Evolutionary conservation across 2,329 filamentous ascomycete species (phyloP), one percentile per base, ranked within the genome.

Genomic region (Sarocladiaceae sp.): DNA sequence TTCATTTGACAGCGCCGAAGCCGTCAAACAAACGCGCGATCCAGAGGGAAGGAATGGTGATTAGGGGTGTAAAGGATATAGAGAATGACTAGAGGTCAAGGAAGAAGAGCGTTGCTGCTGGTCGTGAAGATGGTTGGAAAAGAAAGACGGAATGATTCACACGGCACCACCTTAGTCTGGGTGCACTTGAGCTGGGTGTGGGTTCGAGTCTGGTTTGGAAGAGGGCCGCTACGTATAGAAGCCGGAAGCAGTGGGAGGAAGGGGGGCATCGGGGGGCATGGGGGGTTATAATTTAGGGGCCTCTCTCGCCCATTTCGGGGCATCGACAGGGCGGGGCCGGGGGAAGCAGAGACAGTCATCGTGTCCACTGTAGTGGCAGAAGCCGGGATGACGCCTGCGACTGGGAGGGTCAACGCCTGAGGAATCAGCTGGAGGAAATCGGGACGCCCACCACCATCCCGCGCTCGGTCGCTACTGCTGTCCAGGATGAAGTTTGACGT

Each of bases 1-100:
- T 93, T 95, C 90, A 95, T 95, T 88, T 91, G 88, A 94, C 88
- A 90, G 88, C 84, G 64, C 53, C 55, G 50, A 62, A 70, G 83
- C 82, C 86, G 87, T 76, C 88, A 93, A 94, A 84, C 74, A 88
- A 95, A 83, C 88, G 88, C 88, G 88, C 88, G 67, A 66, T 58
- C 53, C 57, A 57, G 52, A 47, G 42, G 33, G 18, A 45, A 40
- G 27, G 16, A 44, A 50, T 43, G 32, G 45, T 47, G 15, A 16
- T 21, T 43, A 19, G 29, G 33, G 12, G 33, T 4, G 52, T 54
- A 45, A 34, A 40, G 16, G 45, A 41, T 47, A 51, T 47, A 50
- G 40, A 41, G 35, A 44, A 49, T 20, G 48, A 48, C 44, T 34
- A 10, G 19, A 39, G 37, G 33, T 10, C 3, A 27, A 7, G 27